A percentile compares a stretch with the other conserved stretches of the same genome.
Conservation (phyloP, 495 filamentous ascomycete genomes). For the Lasiosphaeria miniovina region DNA sequence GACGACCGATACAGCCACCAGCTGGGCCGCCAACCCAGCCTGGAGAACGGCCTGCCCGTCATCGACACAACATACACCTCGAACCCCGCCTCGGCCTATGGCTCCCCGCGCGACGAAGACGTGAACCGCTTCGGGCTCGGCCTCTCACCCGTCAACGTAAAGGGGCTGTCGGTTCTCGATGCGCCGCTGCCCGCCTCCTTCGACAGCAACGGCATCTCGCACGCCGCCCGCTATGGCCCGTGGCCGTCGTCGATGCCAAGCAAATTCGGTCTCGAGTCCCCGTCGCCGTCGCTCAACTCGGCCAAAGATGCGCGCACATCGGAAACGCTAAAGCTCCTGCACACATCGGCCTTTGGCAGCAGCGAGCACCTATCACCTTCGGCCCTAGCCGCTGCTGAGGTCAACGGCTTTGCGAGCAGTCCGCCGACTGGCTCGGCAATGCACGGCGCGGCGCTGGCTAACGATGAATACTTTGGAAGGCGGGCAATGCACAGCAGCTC, state of each 20-base stretch:
- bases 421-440: conserved; percentile 54
- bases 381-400: conserved; percentile 53
- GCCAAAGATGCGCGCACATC: conserved; percentile 59
- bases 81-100: conserved; percentile 74
- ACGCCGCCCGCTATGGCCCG: conserved; percentile 82
- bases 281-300: conserved; percentile 66
- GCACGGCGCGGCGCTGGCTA: conserved; percentile 41
- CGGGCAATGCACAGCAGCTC: conserved; percentile 79
- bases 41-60: conserved; percentile 59
- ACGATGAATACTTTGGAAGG: conserved; percentile 64
- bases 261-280: conserved; percentile 88
- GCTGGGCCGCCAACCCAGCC: conserved; percentile 41
- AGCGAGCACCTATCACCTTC: conserved; percentile 41
- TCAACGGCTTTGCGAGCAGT: conserved; percentile 54
- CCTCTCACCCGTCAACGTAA: conserved; percentile 67
- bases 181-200: conserved; percentile 93
- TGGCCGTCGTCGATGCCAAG: conserved; percentile 91
- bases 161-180: conserved; percentile 81
- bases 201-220: conserved; percentile 92
- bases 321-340: conserved; percentile 74
- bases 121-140: conserved; percentile 56
- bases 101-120: conserved; percentile 80
- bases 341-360: conserved; percentile 78
- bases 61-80: conserved; percentile 80
- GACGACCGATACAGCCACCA: conserved; percentile 45